Percentiles rank a stretch among this genome's conserved stretches.
Evolutionary conservation across 495 filamentous ascomycete genomes (phyloP).

Genomic region (Xylaria palmicola): DNA sequence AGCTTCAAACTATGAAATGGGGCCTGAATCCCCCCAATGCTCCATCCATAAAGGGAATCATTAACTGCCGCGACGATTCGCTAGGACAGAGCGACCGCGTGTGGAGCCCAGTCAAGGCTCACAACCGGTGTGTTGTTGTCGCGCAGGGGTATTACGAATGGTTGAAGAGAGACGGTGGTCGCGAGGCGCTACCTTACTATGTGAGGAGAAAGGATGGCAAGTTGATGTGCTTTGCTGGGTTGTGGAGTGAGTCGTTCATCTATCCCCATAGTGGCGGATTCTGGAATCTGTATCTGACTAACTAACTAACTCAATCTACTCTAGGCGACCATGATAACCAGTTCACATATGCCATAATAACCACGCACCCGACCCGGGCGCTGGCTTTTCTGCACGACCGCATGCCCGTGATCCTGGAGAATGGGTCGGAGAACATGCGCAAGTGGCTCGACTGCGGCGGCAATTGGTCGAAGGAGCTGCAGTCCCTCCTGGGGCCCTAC

Average conservation of each 20-base stretch:
- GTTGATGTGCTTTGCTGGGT: conserved; percentile 84
- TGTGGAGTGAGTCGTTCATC: too few species aligned
- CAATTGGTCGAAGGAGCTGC: conserved; percentile 77
- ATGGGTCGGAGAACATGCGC: conserved; percentile 65
- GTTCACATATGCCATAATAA: conserved; percentile 91
- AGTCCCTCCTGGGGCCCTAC: conserved; percentile 73
- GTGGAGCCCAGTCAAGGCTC: conserved; percentile 88
- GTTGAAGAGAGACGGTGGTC: conserved; percentile 76
- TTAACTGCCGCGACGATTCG: conserved; percentile 94
- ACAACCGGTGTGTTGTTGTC: conserved; percentile 81
- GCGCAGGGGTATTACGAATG: conserved; percentile 97
- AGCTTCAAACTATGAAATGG: conserved; percentile 69
- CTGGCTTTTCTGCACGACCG: conserved; percentile 84
- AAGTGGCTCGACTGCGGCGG: conserved; percentile 76
- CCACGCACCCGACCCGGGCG: conserved; percentile 76
- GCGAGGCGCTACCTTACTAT: conserved; percentile 80
- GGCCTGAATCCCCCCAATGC: conserved; percentile 72
- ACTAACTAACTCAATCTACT: too few species aligned
- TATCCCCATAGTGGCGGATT: too few species aligned
- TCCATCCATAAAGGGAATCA: conserved; percentile 77
- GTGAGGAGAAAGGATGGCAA: conserved; percentile 76
- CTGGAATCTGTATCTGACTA: too few species aligned
- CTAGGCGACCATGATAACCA: conserved; percentile 55
- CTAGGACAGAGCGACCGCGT: conserved; percentile 72
- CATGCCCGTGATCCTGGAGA: conserved; percentile 92